A percentile compares a stretch with the other conserved stretches of the same genome.
These are phyloP conservation scores for Termitomyces sp. DNA, from an alignment of 768 basidiomycete species.

Conservation along the genomic window DNA sequence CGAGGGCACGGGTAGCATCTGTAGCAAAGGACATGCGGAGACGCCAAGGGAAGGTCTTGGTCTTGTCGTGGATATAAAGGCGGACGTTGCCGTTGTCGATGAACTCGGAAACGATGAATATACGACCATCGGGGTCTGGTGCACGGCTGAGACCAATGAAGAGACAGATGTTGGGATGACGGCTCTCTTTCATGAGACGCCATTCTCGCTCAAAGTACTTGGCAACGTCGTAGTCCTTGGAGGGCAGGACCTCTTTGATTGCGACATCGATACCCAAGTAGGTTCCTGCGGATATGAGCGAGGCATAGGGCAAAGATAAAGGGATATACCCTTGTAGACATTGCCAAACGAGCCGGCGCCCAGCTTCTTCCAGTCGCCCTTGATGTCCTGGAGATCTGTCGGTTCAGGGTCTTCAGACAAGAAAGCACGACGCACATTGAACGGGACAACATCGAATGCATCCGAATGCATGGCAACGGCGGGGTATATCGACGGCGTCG, in stretches of 20 bases:
- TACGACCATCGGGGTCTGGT: constrained; percentile 73
- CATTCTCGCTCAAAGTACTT: constrained; percentile 99
- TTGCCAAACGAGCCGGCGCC: constrained; percentile 93
- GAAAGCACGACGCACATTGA: constrained; percentile 49
- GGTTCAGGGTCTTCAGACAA: not conserved
- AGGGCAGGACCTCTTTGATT: constrained; percentile 94
- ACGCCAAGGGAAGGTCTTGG: constrained; percentile 87
- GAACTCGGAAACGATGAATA: constrained; percentile 94
- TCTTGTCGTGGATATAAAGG: constrained; percentile 83
- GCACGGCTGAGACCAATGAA: constrained; percentile 88
- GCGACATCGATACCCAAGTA: constrained; percentile 97
- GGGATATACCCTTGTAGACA: constrained; percentile 72
- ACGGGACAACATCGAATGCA: constrained; percentile 87
- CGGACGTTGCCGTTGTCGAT: constrained; percentile 92
- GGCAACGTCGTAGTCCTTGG: constrained; percentile 86
- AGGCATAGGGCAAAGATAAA: not conserved
- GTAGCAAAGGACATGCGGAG: constrained; percentile 92
- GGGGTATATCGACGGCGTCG: not conserved
- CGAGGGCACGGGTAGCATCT: constrained; percentile 91
- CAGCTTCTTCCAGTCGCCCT: constrained; percentile 83
- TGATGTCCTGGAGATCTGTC: constrained; percentile 61
- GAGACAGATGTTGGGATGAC: constrained; percentile 90
- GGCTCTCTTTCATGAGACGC: constrained; percentile 93
- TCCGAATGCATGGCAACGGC: constrained; percentile 27
- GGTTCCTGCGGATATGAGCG: constrained; percentile 42